Evolutionary conservation across 2,329 filamentous ascomycete species (phyloP).

Genomic region (Periconia digitata): DNA sequence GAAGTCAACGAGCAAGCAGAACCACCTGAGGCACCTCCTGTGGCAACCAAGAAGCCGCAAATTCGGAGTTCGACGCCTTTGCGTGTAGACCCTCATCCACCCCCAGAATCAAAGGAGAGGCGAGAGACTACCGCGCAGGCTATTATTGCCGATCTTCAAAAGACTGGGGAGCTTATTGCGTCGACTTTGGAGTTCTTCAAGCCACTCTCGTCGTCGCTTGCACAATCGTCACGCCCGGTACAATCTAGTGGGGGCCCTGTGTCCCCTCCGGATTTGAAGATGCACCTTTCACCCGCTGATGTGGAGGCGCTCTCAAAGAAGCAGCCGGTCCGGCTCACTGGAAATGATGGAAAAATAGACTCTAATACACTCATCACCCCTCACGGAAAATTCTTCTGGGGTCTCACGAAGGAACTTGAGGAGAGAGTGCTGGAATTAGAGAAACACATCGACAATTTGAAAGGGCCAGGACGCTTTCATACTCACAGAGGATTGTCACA

Average conservation of each 20-base stretch:
- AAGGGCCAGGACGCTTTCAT: slow-evolving; percentile 33
- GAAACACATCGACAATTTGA: slow-evolving; percentile 41
- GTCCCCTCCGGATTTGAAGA: slow-evolving; percentile 39
- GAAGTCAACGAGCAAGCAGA: slow-evolving; percentile 25
- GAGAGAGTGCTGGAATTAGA: slow-evolving; percentile 71
- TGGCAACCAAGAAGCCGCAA: slow-evolving; percentile 21
- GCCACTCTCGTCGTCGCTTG: slow-evolving; percentile 39
- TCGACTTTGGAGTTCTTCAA: slow-evolving; percentile 48
- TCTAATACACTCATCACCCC: slow-evolving; percentile 71
- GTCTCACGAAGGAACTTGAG: slow-evolving; percentile 69
- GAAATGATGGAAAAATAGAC: slow-evolving; percentile 47
- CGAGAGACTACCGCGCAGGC: slow-evolving; percentile 35
- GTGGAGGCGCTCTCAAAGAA: slow-evolving; percentile 58
- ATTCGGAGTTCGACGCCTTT: slow-evolving; percentile 25
- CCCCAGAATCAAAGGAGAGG: slow-evolving; percentile 35
- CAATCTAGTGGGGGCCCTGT: slow-evolving; percentile 19
- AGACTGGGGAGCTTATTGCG: slow-evolving; percentile 41
- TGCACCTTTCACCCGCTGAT: slow-evolving; percentile 45
- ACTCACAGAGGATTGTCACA: slow-evolving; percentile 25
- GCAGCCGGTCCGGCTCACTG: slow-evolving; percentile 48
- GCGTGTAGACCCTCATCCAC: slow-evolving; percentile 13
- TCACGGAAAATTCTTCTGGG: slow-evolving; percentile 74
- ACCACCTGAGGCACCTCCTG: slow-evolving; percentile 5
- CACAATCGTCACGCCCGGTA: slow-evolving; percentile 28
- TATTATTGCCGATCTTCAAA: slow-evolving; percentile 44